Base-by-base conservation (phyloP, 192 early-diverging fungal species). In the Coemansia sp. region DNA sequence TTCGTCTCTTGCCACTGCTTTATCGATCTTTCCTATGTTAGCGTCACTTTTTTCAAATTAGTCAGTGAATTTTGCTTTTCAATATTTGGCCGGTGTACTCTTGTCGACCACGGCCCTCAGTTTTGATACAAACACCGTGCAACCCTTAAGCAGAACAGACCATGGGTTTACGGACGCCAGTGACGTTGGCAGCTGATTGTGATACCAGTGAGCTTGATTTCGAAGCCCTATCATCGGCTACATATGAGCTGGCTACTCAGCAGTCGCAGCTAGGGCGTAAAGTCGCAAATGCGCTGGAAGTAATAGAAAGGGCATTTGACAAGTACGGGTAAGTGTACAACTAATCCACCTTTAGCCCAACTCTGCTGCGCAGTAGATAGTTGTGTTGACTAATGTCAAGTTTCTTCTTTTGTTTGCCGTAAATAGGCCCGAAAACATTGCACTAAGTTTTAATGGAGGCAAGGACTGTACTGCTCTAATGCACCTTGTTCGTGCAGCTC, bases 381-480 rank as follows among this genome's bases (percentile, higher is more conserved):
- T 4, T 2, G 21, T 21, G 19, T 33, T 4, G 11, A 5, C 39
- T 37, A 17, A 33, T 24, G 14, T 10, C 13, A 13, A n/a, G 30
- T 3, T 27, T 17, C 39, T 23, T 25, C 15, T 59, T 27, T 25
- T 27, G 11, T 45, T 27, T 30, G 27, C 1, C 9, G 2, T 24
- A 50, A 54, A 8, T 80, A 93, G 91, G 39, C 64, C 77, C 17
- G 69, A 82, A 0, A 74, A 78, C 7, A 48, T 95, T 11, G 84
- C 88, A 6, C 73, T 98, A 40, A 89, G 87, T 49, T 98, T 96
- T 61, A 98, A 98, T 64, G 96, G 96, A 9, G 96, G 96, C 15
- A 98, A 98, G 70, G 96, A 98, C 67, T 96, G 96, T 73, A 95
- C 94, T 2, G 91, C 94, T 11, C 72, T 98, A 41, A 78, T 98